Percentiles rank a stretch among this genome's conserved stretches.
These are phyloP conservation scores for Cinchona pubescens DNA, from an alignment of 257 asterid species.

Conservation along the genomic window DNA sequence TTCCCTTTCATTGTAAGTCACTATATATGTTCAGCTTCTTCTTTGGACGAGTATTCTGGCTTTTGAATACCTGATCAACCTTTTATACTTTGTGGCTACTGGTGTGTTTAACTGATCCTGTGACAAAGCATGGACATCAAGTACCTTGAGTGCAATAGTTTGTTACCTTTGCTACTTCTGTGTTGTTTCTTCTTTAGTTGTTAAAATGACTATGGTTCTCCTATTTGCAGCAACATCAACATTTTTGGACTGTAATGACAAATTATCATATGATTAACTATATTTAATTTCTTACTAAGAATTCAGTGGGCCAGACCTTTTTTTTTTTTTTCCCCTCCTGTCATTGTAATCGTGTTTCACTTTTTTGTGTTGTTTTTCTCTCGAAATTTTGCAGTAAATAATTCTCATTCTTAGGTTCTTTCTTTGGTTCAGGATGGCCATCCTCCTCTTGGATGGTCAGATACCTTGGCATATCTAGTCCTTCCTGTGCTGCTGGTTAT, in stretches of 20 bases:
- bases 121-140: neutral
- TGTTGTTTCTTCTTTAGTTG: neutral
- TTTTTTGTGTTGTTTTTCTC: neutral
- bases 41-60: neutral
- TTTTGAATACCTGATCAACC: constrained; percentile 2
- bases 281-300: neutral
- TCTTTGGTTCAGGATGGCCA: constrained; percentile 73
- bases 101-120: neutral
- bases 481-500: constrained; percentile 74
- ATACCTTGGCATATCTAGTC: constrained; percentile 89
- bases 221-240: neutral
- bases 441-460: constrained; percentile 98
- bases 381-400: neutral
- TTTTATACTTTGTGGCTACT: neutral
- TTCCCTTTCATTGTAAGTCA: constrained; percentile 83
- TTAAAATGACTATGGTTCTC: neutral
- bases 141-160: neutral
- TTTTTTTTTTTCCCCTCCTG: neutral
- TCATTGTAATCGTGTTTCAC: neutral
- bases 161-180: neutral
- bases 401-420: constrained; percentile 14
- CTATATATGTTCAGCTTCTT: constrained; percentile 14
- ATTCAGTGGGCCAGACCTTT: neutral
- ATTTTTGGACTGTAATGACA: neutral
- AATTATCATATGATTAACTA: neutral